A percentile compares a stretch with the other conserved stretches of the same genome.
Evolutionary conservation across 768 basidiomycete genomes (phyloP).

Genomic region (Agrocybe pediades): DNA sequence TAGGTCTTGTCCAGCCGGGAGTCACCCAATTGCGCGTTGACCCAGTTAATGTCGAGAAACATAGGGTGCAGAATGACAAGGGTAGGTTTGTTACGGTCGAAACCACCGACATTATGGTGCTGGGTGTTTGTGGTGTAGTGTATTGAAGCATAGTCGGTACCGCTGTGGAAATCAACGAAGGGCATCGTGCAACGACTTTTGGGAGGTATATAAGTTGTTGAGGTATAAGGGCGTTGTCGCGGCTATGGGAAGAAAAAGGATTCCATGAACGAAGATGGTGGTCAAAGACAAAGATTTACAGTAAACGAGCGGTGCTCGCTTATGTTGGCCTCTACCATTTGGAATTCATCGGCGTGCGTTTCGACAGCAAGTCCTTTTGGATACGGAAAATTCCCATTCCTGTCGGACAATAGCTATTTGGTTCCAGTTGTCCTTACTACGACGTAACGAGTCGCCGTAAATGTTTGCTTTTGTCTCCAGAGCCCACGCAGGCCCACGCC

Average conservation of each 20-base stretch:
- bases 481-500: too few relatives aligned
- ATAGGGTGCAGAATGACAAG: conserved; percentile 69
- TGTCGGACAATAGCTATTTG: not conserved
- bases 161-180: conserved; percentile 62
- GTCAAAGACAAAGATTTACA: conserved; percentile 2
- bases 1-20: conserved; percentile 55
- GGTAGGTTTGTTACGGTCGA: conserved; percentile 66
- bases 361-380: not conserved
- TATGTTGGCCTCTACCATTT: not conserved
- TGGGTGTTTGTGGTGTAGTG: conserved; percentile 71
- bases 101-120: conserved; percentile 61
- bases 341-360: not conserved
- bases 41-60: conserved; percentile 71
- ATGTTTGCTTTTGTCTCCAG: too few relatives aligned
- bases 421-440: too few relatives aligned
- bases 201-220: not conserved
- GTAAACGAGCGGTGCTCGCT: not conserved
- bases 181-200: conserved; percentile 52
- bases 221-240: conserved; percentile 8
- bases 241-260: conserved; percentile 15
- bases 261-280: conserved; percentile 17
- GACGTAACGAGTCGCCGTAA: too few relatives aligned
- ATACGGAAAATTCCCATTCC: not conserved
- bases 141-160: conserved; percentile 69
- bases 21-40: conserved; percentile 67